Evolutionary conservation across 2,329 filamentous ascomycete species (phyloP).

Genomic region (Bipolaris bicolor): DNA sequence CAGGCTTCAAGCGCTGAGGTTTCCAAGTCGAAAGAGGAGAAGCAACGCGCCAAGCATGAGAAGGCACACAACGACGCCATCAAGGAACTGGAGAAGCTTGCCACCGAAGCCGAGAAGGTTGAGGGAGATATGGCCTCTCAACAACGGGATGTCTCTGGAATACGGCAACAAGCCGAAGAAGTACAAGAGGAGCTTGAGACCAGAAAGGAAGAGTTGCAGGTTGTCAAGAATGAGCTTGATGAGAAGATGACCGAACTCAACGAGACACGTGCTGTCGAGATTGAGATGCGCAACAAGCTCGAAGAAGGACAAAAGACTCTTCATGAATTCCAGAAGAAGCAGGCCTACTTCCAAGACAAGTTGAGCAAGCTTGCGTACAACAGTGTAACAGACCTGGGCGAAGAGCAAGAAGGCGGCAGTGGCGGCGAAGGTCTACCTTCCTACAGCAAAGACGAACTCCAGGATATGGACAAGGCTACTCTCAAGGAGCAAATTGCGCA

Average conservation of each 20-base stretch:
- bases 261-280: constrained; percentile 84
- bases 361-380: constrained; percentile 82
- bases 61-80: constrained; percentile 80
- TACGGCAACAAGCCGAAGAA: constrained; percentile 76
- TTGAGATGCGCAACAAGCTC: constrained; percentile 98
- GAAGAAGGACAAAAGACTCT: constrained; percentile 94
- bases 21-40: constrained; percentile 89
- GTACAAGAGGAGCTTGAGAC: constrained; percentile 76
- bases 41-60: constrained; percentile 84
- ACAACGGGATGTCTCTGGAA: constrained; percentile 73
- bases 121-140: constrained; percentile 81
- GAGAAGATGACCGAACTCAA: constrained; percentile 86
- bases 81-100: constrained; percentile 76
- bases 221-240: constrained; percentile 84
- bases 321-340: constrained; percentile 81
- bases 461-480: constrained; percentile 66
- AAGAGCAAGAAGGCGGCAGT: constrained; percentile 58
- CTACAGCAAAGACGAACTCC: constrained; percentile 75
- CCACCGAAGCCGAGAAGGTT: constrained; percentile 75
- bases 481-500: constrained; percentile 70
- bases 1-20: constrained; percentile 86
- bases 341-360: constrained; percentile 89
- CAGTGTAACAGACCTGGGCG: constrained; percentile 67
- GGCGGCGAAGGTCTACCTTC: constrained; percentile 64
- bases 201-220: constrained; percentile 80